Base-by-base conservation (phyloP, 2,329 filamentous ascomycete species). In the Cladosporium sp. region DNA sequence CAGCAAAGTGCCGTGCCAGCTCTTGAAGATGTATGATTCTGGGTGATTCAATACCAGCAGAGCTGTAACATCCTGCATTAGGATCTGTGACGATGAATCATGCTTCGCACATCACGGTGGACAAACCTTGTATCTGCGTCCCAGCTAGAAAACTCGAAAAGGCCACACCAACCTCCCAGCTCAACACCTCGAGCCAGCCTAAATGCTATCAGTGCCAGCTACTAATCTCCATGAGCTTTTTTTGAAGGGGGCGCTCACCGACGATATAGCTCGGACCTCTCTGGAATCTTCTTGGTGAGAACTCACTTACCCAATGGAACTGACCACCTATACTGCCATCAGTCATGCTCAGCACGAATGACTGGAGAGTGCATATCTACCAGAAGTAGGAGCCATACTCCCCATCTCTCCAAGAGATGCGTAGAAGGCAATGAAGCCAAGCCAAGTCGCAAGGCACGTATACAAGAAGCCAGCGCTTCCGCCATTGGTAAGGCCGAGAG, bases 231-330 rank as follows among this genome's bases (percentile, higher is more conserved):
- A 1, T 28, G 28, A 53, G 49, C 5, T n/a, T 13, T 18, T 18
- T n/a, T 32, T 18, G 3, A 8, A 13, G 21, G 39, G 8, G n/a
- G 26, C n/a, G 39, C 53, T n/a, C n/a, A 64, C 62, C 62, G 2
- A 64, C 66, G 21, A 66, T 65, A 49, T 70, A 71, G 39, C 66
- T 71, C 54, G 73, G 34, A 13, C 68, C 28, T 14, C 69, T 65
- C 65, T 76, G 74, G 32, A 68, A 74, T 26, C 66, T 21, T 7
- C 68, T 69, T 3, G 74, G 74, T 13, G 74, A 72, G 36, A 76
- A 75, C 54, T 76, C 73, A 32, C 65, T 69, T 23, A 74, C 72
- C 75, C 73, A 74, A 65, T 74, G 71, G 34, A 71, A 74, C 32
- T 75, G 72, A 14, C 73, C 72, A 14, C 72, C 72, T 21, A 68